Evolutionary conservation across 106 monocot species (phyloP).

Genomic region (Dendrobium huoshanense): DNA sequence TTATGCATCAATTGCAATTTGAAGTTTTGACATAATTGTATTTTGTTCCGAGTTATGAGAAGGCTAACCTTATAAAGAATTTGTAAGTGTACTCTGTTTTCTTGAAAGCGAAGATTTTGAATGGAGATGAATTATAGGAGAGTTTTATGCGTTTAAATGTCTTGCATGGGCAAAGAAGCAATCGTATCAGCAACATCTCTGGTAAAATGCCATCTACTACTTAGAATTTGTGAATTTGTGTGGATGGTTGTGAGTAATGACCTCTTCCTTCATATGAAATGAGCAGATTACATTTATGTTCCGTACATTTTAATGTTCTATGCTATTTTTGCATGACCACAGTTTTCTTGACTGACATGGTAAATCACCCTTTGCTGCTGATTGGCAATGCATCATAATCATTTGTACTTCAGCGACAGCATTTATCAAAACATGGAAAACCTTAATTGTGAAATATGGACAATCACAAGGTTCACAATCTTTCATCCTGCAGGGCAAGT

Average conservation of each 20-base stretch:
- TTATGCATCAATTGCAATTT: neutral
- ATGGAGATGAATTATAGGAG: neutral
- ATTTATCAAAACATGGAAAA: neutral
- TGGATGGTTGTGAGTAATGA: neutral
- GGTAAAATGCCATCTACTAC: neutral
- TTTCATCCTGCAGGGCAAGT: conserved; percentile 63
- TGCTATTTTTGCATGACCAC: neutral
- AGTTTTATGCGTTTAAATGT: neutral
- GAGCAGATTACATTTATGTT: neutral
- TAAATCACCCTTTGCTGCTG: neutral
- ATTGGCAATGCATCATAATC: neutral
- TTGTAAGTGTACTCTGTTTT: neutral
- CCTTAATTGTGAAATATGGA: neutral
- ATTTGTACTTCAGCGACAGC: neutral
- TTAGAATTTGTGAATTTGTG: neutral
- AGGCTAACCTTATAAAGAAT: neutral
- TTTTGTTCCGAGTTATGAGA: neutral
- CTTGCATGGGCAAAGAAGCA: neutral
- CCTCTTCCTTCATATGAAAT: neutral
- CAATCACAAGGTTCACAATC: neutral
- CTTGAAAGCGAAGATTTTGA: neutral
- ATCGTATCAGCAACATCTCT: neutral
- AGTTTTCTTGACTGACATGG: neutral
- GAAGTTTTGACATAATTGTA: neutral
- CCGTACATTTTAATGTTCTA: neutral